Evolutionary conservation across 2,329 filamentous ascomycete species (phyloP), one percentile per base, ranked within the genome.

Genomic region (Chaetoscypha palmicola): DNA sequence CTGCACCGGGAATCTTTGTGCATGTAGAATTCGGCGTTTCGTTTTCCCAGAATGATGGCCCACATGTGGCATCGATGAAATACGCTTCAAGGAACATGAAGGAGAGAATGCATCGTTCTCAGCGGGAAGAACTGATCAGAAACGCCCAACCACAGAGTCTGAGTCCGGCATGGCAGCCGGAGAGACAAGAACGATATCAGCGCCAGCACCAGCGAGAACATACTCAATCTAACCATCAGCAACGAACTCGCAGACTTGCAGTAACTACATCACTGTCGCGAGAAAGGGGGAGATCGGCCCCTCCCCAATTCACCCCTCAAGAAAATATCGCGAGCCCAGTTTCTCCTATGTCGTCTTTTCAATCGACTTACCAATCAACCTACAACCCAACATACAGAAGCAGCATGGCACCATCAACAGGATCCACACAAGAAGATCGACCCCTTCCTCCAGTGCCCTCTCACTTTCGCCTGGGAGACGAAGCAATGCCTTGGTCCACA

Each of bases 401-500:
- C 17, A 38, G 11, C 38, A 43, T 43, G 24, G 26, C 24, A 14
- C 2, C 44, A 40, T 39, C 43, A 32, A 45, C 40, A 33, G 36
- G 34, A 9, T 16, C 24, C 7, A 34, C 32, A 34, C 4, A 16
- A 16, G 16, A 19, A 34, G 49, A 57, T n/a, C 48, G 53, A 20
- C 58, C 58, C 3, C 51, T 60, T 19, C 58, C 60, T 11, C 49
- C 57, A 33, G 36, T 53, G 14, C 60, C 60, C 14, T 58, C 57
- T 17, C 46, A 47, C 26, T 62, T 61, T 45, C 56, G 60, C 33
- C 54, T 62, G 1, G 60, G 60, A 3, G 59, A 61, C 34, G 56
- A 54, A 24, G 56, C 49, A 20, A 35, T 62, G 12, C 60, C 60
- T 23, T 62, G 60, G 60, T 55, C 58, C 16, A 55, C 56, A n/a